phyloP scores from a whole-genome alignment of 2,329 filamentous ascomycete genomes.

The Tolypocladium cylindrosporum region DNA sequence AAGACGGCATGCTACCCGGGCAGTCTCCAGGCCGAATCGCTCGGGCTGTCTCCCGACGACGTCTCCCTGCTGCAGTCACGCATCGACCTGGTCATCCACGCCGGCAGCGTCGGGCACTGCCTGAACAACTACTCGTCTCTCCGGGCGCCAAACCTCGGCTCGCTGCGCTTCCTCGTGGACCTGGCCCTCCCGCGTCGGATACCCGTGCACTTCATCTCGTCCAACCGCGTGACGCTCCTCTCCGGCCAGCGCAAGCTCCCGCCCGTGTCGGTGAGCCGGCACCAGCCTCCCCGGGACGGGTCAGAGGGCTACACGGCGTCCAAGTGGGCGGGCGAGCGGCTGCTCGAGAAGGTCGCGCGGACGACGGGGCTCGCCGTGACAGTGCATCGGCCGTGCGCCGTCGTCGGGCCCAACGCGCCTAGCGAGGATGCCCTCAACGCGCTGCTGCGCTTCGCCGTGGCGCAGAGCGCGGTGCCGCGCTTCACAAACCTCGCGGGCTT shows the following conservation, averaged over 20 bases:
- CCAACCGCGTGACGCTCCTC: constrained; percentile 11
- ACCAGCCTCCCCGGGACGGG: constrained; percentile 9
- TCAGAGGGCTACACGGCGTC: constrained; percentile 19
- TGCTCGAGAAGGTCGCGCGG: constrained; percentile 14
- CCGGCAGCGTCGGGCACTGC: constrained; percentile 24
- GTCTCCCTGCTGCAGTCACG: neutral
- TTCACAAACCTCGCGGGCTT: neutral
- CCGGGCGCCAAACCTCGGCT: constrained; percentile 12
- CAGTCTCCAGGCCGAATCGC: constrained; percentile 1
- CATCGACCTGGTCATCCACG: constrained; percentile 38
- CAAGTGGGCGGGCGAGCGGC: constrained; percentile 22
- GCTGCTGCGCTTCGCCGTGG: neutral
- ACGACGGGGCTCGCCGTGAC: constrained; percentile 11
- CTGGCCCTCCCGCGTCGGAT: constrained; percentile 12
- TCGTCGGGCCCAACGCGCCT: constrained; percentile 10
- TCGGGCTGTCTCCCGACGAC: constrained; percentile 2
- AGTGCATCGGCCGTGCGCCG: constrained; percentile 16
- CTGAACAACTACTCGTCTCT: constrained; percentile 19
- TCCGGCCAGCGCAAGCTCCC: neutral
- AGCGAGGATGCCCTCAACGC: constrained; percentile 5
- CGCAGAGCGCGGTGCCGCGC: neutral
- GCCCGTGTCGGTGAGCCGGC: neutral
- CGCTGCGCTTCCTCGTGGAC: constrained; percentile 15
- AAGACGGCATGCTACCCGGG: constrained; percentile 1
- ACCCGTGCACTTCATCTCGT: constrained; percentile 25